phyloP scores from a whole-genome alignment of 225 moss, liverwort and hornwort genomes.

The Anthoceros angustus region DNA sequence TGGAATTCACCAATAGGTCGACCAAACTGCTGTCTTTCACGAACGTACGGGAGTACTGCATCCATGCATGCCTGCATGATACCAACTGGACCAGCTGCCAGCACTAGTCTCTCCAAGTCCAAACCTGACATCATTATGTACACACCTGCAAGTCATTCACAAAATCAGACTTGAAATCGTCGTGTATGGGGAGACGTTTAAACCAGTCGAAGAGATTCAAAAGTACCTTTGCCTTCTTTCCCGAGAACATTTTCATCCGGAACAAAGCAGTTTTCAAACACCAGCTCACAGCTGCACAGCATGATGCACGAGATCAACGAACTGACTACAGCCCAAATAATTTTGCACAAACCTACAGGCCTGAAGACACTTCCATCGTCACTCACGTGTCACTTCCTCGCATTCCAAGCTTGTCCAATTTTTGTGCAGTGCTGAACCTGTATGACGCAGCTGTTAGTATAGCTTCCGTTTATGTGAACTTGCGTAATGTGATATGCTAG shows the following conservation, averaged over 20 bases:
- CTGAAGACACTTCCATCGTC: not conserved
- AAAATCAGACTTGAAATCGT: not conserved
- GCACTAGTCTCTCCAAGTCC: constrained; percentile 86
- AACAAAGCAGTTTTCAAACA: constrained; percentile 91
- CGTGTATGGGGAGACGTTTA: not conserved
- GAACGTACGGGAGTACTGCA: constrained; percentile 82
- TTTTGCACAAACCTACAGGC: constrained; percentile 2
- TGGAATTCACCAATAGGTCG: constrained; percentile 95
- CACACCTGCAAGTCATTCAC: constrained; percentile 47
- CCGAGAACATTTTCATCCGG: constrained; percentile 81
- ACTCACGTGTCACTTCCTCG: constrained; percentile 99
- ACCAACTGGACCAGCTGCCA: constrained; percentile 86
- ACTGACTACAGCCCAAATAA: not conserved
- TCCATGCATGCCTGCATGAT: constrained; percentile 98
- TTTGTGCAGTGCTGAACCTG: constrained; percentile 98
- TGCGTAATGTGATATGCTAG: not conserved
- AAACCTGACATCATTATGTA: constrained; percentile 99
- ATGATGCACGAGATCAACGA: not conserved
- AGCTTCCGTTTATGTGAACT: not conserved
- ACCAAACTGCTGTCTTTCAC: constrained; percentile 84
- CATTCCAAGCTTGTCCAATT: constrained; percentile 98
- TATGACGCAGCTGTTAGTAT: not conserved
- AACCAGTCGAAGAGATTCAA: constrained; percentile 4
- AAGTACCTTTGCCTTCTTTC: constrained; percentile 74
- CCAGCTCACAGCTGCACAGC: constrained; percentile 73